Conservation (phyloP, 2,329 filamentous ascomycete genomes). For the Arthrobotrys sphaeroides region DNA sequence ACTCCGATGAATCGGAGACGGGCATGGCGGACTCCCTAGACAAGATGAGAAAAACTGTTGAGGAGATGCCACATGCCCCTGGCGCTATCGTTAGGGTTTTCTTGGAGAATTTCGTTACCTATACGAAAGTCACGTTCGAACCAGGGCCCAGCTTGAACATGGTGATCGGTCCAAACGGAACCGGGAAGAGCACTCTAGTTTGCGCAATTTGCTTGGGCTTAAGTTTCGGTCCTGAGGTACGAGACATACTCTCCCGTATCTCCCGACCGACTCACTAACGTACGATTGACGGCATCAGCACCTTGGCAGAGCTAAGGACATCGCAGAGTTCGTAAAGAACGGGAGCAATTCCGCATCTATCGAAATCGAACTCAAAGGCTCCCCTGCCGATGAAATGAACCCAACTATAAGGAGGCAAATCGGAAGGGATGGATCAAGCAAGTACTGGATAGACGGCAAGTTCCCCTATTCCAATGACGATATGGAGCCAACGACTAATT, state of each 20-base stretch:
- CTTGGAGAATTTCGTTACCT: constrained; percentile 91
- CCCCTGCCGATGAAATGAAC: constrained; percentile 71
- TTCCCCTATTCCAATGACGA: constrained; percentile 53
- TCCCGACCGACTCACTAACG: neutral
- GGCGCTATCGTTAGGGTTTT: constrained; percentile 90
- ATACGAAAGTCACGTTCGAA: constrained; percentile 88
- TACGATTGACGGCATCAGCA: constrained; percentile 64
- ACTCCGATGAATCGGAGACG: constrained; percentile 44
- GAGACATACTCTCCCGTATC: neutral
- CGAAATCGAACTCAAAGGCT: constrained; percentile 86
- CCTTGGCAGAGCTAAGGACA: constrained; percentile 83
- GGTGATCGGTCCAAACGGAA: constrained; percentile 98
- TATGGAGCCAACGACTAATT: neutral
- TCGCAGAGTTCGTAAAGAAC: constrained; percentile 93
- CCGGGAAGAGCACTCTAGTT: constrained; percentile 95
- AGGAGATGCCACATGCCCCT: constrained; percentile 62
- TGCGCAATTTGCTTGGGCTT: constrained; percentile 95
- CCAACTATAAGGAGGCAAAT: constrained; percentile 79
- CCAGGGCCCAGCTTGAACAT: constrained; percentile 95
- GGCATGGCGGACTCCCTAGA: constrained; percentile 54
- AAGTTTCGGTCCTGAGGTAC: constrained; percentile 76
- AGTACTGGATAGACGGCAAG: constrained; percentile 79
- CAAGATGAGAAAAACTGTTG: constrained; percentile 46
- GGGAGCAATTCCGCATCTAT: constrained; percentile 79
- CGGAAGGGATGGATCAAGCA: constrained; percentile 80